Conservation (phyloP, 1,284 basidiomycete genomes). For the Sanghuangporus baumii region DNA sequence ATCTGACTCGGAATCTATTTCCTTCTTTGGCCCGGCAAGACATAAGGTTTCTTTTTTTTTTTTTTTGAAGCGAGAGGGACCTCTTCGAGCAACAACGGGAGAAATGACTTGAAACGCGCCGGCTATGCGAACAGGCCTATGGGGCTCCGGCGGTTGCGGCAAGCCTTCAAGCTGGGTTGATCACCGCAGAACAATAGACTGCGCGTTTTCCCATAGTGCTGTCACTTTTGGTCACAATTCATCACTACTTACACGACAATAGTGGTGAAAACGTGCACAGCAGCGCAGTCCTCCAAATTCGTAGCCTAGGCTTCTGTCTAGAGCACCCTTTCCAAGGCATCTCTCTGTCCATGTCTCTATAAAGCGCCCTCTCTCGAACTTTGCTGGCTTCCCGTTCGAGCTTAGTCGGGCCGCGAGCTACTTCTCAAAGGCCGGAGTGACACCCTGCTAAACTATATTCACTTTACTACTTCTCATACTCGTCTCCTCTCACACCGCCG, state of each 20-base stretch:
- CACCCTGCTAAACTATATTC: constrained; percentile 13
- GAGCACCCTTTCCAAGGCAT: background rate
- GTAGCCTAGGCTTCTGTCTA: background rate
- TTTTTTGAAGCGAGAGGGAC: background rate
- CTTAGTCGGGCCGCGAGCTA: constrained; percentile 16
- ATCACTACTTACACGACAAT: constrained; percentile 11
- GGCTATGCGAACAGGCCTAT: constrained; percentile 3
- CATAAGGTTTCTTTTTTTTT: background rate
- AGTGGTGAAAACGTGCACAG: constrained; percentile 8
- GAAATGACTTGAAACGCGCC: constrained; percentile 5
- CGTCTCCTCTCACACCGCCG: constrained; percentile 16
- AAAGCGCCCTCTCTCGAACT: constrained; percentile 1
- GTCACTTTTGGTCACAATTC: constrained; percentile 6
- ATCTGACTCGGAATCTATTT: background rate
- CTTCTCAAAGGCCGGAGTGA: constrained; percentile 1
- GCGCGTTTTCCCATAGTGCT: constrained; percentile 8
- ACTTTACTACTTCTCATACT: constrained; percentile 7
- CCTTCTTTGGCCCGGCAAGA: background rate
- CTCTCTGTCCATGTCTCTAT: constrained; percentile 10
- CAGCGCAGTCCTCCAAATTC: background rate
- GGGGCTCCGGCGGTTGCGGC: background rate
- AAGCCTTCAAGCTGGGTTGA: background rate
- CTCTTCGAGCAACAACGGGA: background rate
- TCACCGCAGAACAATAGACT: constrained; percentile 18
- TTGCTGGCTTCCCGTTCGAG: constrained; percentile 8